Evolutionary conservation across 177 flowering plant genomes (phyloP), one percentile per base, ranked within the genome.

Genomic region (Telopea speciosissima): DNA sequence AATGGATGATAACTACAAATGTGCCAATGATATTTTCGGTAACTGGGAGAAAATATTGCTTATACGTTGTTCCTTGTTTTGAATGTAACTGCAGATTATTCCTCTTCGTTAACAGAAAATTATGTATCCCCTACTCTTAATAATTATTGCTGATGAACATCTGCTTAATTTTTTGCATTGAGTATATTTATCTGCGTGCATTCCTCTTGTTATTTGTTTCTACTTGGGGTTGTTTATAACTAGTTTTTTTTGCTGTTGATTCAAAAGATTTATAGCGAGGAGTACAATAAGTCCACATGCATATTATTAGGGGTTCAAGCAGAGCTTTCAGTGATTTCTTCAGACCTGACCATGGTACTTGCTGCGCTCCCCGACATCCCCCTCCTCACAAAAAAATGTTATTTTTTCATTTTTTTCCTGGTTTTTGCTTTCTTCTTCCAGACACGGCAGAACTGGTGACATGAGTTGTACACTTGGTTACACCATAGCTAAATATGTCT

Each of bases 321-420:
- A 60, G 95, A 89, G 78, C 62, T 90, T 33, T 92, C 99, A 3
- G 78, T 80, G 74, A 70, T 92, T 73, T 71, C 78, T 52, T 78
- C 84, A 78, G 99, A 94, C 77, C 87, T 94, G 64, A 86, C 88
- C 17, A 86, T 87, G 98, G 99, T 93, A 89, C 22, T 54, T 66
- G 26, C 69, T 59, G 54, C 44, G 52, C 63, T 5, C 6, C 40
- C 40, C 40, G 8, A 28, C 31, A 28, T 28, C 40, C 8, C 40
- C 40, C 40, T 8, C 40, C 33, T 5, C 2, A 31, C 2, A 31
- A 31, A 31, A 31, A 31, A 31, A 31, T n/a, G n/a, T n/a, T n/a
- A n/a, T n/a, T n/a, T n/a, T n/a, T n/a, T n/a, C n/a, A n/a, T n/a
- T n/a, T n/a, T n/a, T n/a, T 2, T 54, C 5, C n/a, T 58, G 22